These are phyloP conservation scores for Fagus sylvatica DNA, from an alignment of 306 rosid genomes.

Conservation along the genomic window DNA sequence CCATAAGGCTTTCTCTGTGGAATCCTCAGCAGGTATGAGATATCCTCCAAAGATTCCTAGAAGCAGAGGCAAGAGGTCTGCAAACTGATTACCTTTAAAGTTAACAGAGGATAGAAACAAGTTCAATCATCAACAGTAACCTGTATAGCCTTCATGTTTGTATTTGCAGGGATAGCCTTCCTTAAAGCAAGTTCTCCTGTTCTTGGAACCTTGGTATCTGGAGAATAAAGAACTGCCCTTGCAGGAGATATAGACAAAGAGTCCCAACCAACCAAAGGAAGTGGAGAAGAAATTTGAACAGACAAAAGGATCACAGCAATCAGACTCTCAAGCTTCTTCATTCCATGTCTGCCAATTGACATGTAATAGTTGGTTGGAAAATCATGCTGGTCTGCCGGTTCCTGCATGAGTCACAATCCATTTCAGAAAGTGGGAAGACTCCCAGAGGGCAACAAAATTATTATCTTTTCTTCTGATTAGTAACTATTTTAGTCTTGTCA, in stretches of 20 bases:
- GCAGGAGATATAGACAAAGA: slow-evolving; percentile 50
- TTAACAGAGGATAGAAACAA: background rate
- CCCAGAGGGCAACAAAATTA: background rate
- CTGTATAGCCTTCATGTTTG: slow-evolving; percentile 89
- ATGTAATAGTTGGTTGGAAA: slow-evolving; percentile 19
- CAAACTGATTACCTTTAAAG: slow-evolving; percentile 7
- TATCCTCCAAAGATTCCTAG: slow-evolving; percentile 85
- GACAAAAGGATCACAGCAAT: slow-evolving; percentile 51
- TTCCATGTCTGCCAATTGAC: slow-evolving; percentile 31
- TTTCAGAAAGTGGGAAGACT: slow-evolving; percentile 32
- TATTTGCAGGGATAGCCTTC: slow-evolving; percentile 84
- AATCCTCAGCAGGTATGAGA: slow-evolving; percentile 81
- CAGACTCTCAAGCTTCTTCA: slow-evolving; percentile 53
- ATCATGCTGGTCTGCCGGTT: slow-evolving; percentile 22
- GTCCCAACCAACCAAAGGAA: slow-evolving; percentile 49
- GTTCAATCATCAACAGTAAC: slow-evolving; percentile 34
- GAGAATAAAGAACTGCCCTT: slow-evolving; percentile 74
- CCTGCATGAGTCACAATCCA: slow-evolving; percentile 54
- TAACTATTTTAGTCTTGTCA: background rate
- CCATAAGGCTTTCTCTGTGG: slow-evolving; percentile 96
- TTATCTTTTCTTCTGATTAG: background rate
- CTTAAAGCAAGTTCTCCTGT: slow-evolving; percentile 91
- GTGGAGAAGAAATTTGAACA: slow-evolving; percentile 52
- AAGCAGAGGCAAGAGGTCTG: slow-evolving; percentile 18
- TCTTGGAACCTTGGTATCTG: slow-evolving; percentile 86